A percentile compares a stretch with the other conserved stretches of the same genome.
phyloP scores from a whole-genome alignment of 169 alveolate species.

The Eimeria tenella region DNA sequence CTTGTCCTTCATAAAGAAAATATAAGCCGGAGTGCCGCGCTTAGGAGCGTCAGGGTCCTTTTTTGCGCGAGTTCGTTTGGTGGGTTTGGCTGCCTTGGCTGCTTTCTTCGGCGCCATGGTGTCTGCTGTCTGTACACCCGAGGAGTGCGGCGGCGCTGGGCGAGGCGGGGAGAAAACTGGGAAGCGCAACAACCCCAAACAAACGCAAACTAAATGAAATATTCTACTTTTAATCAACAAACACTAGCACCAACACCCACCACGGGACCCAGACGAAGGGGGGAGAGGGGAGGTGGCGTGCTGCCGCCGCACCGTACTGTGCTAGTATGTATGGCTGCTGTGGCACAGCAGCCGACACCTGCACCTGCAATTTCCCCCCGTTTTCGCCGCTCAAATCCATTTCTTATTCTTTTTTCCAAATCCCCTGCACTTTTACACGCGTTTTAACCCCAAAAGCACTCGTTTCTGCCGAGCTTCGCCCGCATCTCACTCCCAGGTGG shows the following conservation, averaged over 20 bases:
- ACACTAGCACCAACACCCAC: not conserved
- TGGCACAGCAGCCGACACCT: not conserved
- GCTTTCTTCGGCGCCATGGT: constrained; percentile 75
- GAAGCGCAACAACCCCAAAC: no score
- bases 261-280: not conserved
- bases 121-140: not conserved
- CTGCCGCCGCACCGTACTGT: not conserved
- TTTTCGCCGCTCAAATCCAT: not conserved
- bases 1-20: constrained; percentile 93
- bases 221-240: not conserved
- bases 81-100: not conserved
- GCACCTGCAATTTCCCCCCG: not conserved
- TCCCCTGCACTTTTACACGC: no score
- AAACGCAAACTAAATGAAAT: no score
- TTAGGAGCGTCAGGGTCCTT: constrained; percentile 94
- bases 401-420: not conserved
- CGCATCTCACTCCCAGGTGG: no score
- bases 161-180: no score
- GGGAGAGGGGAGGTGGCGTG: not conserved
- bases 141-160: not conserved
- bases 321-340: not conserved
- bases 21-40: constrained; percentile 92
- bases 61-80: constrained; percentile 85
- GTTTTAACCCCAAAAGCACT: no score
- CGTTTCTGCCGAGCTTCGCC: no score